Base-by-base conservation (phyloP, 441 rosid genomes). In the Gossypium schwendimanii region DNA sequence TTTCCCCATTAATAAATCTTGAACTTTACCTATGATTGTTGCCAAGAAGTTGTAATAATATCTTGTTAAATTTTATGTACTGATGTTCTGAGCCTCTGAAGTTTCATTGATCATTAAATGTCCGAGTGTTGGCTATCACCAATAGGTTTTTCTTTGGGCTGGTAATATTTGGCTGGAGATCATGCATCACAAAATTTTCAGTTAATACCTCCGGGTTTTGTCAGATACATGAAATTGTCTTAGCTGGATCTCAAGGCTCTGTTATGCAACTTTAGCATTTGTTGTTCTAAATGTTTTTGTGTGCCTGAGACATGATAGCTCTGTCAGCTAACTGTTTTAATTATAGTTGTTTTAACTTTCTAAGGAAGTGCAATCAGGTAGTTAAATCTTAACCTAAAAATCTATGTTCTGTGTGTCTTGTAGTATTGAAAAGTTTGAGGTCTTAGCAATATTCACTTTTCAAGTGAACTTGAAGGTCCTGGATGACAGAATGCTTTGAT, bases 191-290 rank as follows among this genome's bases (percentile, higher is more conserved):
- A 23, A 64, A 45, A 1, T 3, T 24, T 66, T 44, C 57, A 14
- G 39, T 47, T 47, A 45, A 65, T 65, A 23, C 12, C 14, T 24
- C 21, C 10, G 57, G 57, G 70, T 21, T 45, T 47, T 65, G 57
- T 54, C 70, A 23, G 57, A 26, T 50, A 31, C 60, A n/a, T 68
- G 60, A 49, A 26, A 17, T 28, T 50, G 71, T 68, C 24, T 67
- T 67, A n/a, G 71, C 28, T 8, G 17, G n/a, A 52, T 64, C 61
- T 15, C 47, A 28, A 66, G 70, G 57, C 69, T 21, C 20, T 64
- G 26, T 65, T 21, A 45, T 66, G 12, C 18, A 23, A 66, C 20
- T 47, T 47, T n/a, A 47, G 57, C 6, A 10, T 31, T 28, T n/a
- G 31, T 47, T 66, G 26, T 7, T 20, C 9, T 47, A 7, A 21